These are phyloP conservation scores for Tylopilus felleus DNA, from an alignment of 768 basidiomycete species.

Conservation along the genomic window DNA sequence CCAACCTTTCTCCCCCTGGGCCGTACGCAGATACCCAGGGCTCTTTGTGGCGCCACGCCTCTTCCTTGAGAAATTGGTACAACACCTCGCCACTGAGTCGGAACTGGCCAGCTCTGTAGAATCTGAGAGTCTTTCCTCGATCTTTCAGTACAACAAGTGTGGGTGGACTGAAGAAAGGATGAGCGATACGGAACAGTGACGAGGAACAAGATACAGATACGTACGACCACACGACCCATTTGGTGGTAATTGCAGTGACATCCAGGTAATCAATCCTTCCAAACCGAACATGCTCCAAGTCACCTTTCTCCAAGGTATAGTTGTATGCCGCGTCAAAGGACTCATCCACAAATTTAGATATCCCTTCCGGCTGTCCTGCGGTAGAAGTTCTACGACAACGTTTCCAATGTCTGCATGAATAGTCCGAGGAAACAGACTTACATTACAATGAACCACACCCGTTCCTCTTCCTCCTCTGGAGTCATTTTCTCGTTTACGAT, in stretches of 20 bases:
- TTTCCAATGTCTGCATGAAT: not conserved
- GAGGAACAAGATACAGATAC: slow-evolving; percentile 26
- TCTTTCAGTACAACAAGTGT: slow-evolving; percentile 67
- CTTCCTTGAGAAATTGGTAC: slow-evolving; percentile 61
- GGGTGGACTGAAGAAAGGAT: slow-evolving; percentile 56
- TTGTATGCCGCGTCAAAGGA: slow-evolving; percentile 76
- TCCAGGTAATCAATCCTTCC: slow-evolving; percentile 86
- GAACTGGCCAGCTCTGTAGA: slow-evolving; percentile 65
- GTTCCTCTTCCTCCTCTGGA: slow-evolving; percentile 58
- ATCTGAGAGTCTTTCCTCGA: slow-evolving; percentile 76
- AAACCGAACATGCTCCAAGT: slow-evolving; percentile 72
- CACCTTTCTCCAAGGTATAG: slow-evolving; percentile 51
- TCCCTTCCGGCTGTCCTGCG: slow-evolving; percentile 53
- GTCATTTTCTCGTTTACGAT: slow-evolving; percentile 68
- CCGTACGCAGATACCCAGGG: slow-evolving; percentile 69
- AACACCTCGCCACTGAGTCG: slow-evolving; percentile 58
- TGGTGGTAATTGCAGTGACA: slow-evolving; percentile 79
- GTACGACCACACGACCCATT: slow-evolving; percentile 84
- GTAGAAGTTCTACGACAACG: slow-evolving; percentile 49
- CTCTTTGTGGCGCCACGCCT: slow-evolving; percentile 57
- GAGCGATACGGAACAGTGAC: not conserved
- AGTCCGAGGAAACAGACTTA: slow-evolving; percentile 35
- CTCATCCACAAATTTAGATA: slow-evolving; percentile 69
- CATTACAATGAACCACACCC: slow-evolving; percentile 81
- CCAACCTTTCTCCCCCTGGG: slow-evolving; percentile 75